Base-by-base conservation (phyloP, 306 rosid species). In the Dalbergia oliveri region DNA sequence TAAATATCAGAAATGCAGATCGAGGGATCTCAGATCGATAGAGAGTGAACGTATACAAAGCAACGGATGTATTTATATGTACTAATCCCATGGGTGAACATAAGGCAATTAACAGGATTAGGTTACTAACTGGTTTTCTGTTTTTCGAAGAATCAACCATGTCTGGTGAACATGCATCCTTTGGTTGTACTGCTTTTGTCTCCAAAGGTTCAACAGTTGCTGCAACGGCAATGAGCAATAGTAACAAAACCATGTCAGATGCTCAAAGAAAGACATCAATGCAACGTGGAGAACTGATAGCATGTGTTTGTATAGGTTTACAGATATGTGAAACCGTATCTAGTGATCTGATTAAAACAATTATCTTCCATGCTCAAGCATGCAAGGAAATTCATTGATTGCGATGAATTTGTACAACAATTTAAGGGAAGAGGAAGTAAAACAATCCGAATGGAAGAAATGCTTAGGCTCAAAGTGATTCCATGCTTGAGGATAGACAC, bases 51-150 rank as follows among this genome's bases (percentile, higher is more conserved):
- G 8, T 34, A 54, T 15, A 16, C 35, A 68, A 72, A 59, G 59
- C n/a, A 51, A 62, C 15, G 37, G 0, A 68, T 65, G n/a, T 69
- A 2, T 37, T 63, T 23, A 44, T 21, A 21, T 21, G 23, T 21
- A 21, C 23, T 21, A 21, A 21, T 13, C 8, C 73, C 15, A 73
- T 69, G 77, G 9, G 9, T 3, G 15, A 61, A 73, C 66, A 60
- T 31, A 71, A 12, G 33, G 11, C 16, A 83, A 88, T 69, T 43
- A 47, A 73, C 39, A 72, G 66, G 77, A 66, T 77, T 21, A 47
- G 54, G 75, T 64, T 65, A 84, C 97, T 86, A 16, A 94, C 98
- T 5, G 83, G 44, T 85, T 94, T 94, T 85, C 67, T 91, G 85
- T 21, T 86, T 84, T 91, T 94, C n/a, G 77, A 79, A 80, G 87